A percentile compares a stretch with the other conserved stretches of the same genome.
phyloP scores from a whole-genome alignment of 768 basidiomycete genomes.

The Rhodotorula graminis region DNA sequence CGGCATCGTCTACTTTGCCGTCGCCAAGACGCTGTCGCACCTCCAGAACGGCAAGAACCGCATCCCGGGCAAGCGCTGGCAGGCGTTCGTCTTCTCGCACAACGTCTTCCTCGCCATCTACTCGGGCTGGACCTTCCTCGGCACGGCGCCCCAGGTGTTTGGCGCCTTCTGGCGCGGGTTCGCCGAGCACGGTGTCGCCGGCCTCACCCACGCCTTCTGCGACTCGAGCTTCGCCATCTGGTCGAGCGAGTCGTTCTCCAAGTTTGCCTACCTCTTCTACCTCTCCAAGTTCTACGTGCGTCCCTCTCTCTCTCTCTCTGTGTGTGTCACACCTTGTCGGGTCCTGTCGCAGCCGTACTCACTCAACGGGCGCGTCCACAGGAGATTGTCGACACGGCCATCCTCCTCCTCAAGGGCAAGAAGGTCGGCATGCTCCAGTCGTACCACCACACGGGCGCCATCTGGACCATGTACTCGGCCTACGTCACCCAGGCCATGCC shows the following conservation, averaged over 20 bases:
- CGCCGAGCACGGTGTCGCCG: constrained; percentile 21
- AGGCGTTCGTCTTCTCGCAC: constrained; percentile 39
- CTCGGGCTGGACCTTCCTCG: constrained; percentile 41
- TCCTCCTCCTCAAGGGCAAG: constrained; percentile 44
- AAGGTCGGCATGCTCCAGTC: constrained; percentile 41
- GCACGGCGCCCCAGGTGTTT: constrained; percentile 29
- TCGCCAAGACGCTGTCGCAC: constrained; percentile 34
- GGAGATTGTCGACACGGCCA: constrained; percentile 36
- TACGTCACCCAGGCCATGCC: constrained; percentile 27
- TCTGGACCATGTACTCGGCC: constrained; percentile 26
- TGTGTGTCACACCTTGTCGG: background rate
- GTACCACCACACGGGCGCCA: constrained; percentile 44
- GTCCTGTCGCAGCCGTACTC: background rate
- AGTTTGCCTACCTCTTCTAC: constrained; percentile 35
- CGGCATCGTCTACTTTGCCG: constrained; percentile 38
- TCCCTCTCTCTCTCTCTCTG: background rate
- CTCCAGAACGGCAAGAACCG: constrained; percentile 37
- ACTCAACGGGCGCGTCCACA: background rate
- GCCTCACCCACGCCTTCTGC: constrained; percentile 25
- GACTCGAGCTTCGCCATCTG: constrained; percentile 29
- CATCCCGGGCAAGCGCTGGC: constrained; percentile 33
- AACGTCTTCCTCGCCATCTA: constrained; percentile 42
- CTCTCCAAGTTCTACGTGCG: constrained; percentile 36
- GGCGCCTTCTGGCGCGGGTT: constrained; percentile 27
- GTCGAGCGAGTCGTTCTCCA: constrained; percentile 19